Conservation (phyloP, 2,329 filamentous ascomycete genomes). For the Exophiala viscosa region DNA sequence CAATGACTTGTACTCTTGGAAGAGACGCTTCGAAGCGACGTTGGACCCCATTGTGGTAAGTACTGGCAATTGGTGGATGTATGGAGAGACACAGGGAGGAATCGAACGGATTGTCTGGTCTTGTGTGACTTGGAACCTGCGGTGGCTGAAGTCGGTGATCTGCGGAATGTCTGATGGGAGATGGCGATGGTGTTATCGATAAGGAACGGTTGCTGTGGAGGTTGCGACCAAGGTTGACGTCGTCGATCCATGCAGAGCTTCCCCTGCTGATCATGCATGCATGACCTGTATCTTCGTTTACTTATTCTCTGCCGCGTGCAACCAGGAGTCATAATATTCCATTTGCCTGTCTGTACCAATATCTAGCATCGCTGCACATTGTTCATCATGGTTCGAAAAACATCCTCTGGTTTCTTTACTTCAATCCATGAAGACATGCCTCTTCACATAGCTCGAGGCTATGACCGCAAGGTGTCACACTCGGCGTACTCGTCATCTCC, state of each 20-base stretch:
- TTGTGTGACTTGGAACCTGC: too few relatives aligned
- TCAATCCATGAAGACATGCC: slow-evolving; percentile 27
- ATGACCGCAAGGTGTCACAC: slow-evolving; percentile 22
- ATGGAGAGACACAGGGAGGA: neutral
- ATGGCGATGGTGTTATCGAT: neutral
- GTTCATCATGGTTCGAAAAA: slow-evolving; percentile 29
- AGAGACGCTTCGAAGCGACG: slow-evolving; percentile 70
- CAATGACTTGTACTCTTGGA: slow-evolving; percentile 92
- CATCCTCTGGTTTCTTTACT: slow-evolving; percentile 27
- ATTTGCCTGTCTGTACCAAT: neutral
- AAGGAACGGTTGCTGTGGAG: slow-evolving; percentile 1
- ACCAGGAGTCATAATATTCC: neutral
- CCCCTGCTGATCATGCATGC: neutral
- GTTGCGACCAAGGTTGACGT: neutral
- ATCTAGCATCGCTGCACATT: neutral
- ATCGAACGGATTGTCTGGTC: neutral
- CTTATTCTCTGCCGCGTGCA: neutral
- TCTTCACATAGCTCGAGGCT: slow-evolving; percentile 25
- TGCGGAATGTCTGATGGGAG: too few relatives aligned
- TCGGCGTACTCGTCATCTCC: slow-evolving; percentile 15
- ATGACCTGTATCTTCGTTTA: neutral
- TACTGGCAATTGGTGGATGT: neutral
- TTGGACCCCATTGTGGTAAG: slow-evolving; percentile 42
- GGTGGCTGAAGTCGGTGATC: too few relatives aligned
- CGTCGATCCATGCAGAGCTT: neutral